phyloP scores from a whole-genome alignment of 2,329 filamentous ascomycete genomes.

The Apiospora malaysiana region DNA sequence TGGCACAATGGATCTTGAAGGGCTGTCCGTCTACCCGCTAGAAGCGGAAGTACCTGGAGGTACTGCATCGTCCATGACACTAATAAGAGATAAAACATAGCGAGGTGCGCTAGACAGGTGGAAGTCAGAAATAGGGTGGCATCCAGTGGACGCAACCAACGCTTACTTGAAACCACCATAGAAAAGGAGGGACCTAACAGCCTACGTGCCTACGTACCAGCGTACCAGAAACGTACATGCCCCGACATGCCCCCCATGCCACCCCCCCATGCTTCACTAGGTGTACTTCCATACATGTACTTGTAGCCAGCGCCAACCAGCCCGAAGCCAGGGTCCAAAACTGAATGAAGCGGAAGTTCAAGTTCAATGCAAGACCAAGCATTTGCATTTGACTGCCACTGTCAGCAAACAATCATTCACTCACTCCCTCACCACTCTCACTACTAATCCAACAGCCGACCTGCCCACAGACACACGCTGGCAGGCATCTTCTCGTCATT shows the following conservation, averaged over 20 bases:
- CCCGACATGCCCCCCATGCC: constrained; percentile 8
- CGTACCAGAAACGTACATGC: too few relatives aligned
- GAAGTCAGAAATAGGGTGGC: constrained; percentile 21
- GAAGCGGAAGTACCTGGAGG: neutral
- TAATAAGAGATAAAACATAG: constrained; percentile 14
- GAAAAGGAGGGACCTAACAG: constrained; percentile 18
- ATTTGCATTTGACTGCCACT: neutral
- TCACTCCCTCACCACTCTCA: neutral
- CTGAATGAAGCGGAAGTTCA: constrained; percentile 3
- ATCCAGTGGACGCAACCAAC: constrained; percentile 28
- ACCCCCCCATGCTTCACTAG: neutral
- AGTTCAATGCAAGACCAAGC: constrained; percentile 12
- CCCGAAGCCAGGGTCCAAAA: constrained; percentile 15
- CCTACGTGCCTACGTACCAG: too few relatives aligned
- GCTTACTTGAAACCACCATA: constrained; percentile 34
- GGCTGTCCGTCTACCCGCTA: constrained; percentile 5
- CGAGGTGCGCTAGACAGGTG: constrained; percentile 14
- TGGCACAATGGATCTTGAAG: neutral
- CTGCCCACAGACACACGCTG: neutral
- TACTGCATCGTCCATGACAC: neutral
- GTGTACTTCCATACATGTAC: neutral
- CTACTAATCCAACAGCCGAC: constrained; percentile 17
- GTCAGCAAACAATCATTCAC: constrained; percentile 15
- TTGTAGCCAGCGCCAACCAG: neutral
- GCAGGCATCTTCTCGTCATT: neutral